A percentile compares a stretch with the other conserved stretches of the same genome.
Conservation (phyloP, 1,284 basidiomycete genomes). For the Ceratobasidium sp. region DNA sequence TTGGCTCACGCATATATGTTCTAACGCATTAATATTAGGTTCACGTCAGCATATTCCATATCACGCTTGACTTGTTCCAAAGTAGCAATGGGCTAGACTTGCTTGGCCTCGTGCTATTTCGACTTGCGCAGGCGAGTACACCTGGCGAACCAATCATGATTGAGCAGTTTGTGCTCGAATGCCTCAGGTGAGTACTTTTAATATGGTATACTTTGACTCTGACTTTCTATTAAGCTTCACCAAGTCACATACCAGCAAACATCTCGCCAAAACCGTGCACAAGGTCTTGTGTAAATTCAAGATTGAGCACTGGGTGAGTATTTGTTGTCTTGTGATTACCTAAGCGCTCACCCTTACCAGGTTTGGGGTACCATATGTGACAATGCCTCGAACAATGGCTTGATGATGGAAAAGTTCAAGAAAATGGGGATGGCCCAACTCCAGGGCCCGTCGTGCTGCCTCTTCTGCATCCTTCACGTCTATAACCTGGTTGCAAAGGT, state of each 20-base stretch:
- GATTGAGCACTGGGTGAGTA: slow-evolving; percentile 26
- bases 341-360: not conserved
- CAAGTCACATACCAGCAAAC: slow-evolving; percentile 1
- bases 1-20: not conserved
- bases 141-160: not conserved
- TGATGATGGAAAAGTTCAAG: not conserved
- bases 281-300: slow-evolving; percentile 6
- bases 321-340: not conserved
- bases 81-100: not conserved
- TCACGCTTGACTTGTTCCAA: slow-evolving; percentile 17
- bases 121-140: not conserved
- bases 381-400: slow-evolving; percentile 17
- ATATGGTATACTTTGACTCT: not conserved
- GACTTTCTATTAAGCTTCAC: slow-evolving; percentile 5
- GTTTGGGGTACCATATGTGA: slow-evolving; percentile 6
- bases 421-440: not conserved
- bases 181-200: slow-evolving; percentile 3
- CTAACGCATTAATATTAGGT: not conserved
- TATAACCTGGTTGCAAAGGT: slow-evolving; percentile 8
- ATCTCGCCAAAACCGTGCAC: slow-evolving; percentile 1
- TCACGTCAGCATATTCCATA: not conserved
- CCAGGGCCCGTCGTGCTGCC: not conserved
- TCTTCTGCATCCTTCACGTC: not conserved
- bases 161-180: slow-evolving; percentile 15
- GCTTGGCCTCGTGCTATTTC: slow-evolving; percentile 3